Evolutionary conservation across 1,284 basidiomycete genomes (phyloP).

Genomic region (Somion occarium): DNA sequence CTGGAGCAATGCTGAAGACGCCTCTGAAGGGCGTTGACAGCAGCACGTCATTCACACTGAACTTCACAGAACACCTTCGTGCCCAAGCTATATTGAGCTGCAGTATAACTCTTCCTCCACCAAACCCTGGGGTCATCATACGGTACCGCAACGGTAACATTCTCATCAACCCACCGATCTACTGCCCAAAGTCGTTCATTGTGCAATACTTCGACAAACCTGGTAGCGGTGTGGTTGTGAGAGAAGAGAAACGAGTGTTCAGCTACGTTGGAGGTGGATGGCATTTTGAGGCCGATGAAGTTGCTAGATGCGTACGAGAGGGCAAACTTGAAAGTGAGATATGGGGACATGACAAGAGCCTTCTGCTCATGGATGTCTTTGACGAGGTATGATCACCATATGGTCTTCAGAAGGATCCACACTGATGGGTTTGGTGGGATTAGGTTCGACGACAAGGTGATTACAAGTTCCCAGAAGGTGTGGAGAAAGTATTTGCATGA

Average conservation of each 20-base stretch:
- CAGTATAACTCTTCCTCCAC: conserved; percentile 47
- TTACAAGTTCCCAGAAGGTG: conserved; percentile 41
- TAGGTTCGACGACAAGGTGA: conserved; percentile 49
- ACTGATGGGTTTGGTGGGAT: too few relatives aligned
- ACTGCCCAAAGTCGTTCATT: conserved; percentile 56
- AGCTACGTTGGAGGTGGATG: conserved; percentile 59
- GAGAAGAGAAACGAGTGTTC: conserved; percentile 51
- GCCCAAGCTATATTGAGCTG: conserved; percentile 68
- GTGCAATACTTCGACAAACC: conserved; percentile 57
- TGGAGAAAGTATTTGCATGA: conserved; percentile 35
- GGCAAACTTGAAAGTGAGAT: conserved; percentile 70
- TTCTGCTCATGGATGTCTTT: conserved; percentile 76
- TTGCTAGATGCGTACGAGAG: conserved; percentile 73
- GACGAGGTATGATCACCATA: conserved; percentile 59
- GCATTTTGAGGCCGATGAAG: conserved; percentile 82
- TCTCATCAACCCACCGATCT: conserved; percentile 57
- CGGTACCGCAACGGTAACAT: conserved; percentile 69
- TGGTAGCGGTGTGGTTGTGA: conserved; percentile 43
- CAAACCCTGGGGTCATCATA: conserved; percentile 50
- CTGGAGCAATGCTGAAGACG: conserved; percentile 66
- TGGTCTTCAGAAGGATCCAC: too few relatives aligned
- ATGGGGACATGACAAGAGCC: conserved; percentile 75
- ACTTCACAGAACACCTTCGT: conserved; percentile 51
- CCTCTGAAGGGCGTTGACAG: conserved; percentile 77
- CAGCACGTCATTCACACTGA: conserved; percentile 72